Conservation (phyloP, 2,329 filamentous ascomycete species). For the Fusarium azukiicola region DNA sequence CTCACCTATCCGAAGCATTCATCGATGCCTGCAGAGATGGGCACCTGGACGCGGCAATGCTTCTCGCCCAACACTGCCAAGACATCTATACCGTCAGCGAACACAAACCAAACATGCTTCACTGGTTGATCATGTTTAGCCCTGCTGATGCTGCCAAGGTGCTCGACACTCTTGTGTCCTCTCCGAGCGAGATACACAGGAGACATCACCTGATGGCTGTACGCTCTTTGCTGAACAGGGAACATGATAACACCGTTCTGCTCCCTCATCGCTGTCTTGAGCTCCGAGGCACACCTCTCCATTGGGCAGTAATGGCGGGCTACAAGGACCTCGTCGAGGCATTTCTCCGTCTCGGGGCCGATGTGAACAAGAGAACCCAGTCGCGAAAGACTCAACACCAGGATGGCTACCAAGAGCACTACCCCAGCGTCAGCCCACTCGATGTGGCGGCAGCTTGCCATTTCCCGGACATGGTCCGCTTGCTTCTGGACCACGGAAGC, state of each 20-base stretch:
- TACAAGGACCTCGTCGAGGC: constrained; percentile 11
- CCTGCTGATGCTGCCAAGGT: background rate
- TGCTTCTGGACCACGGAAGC: constrained; percentile 12
- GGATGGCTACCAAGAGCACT: constrained; percentile 8
- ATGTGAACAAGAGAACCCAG: constrained; percentile 9
- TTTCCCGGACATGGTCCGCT: background rate
- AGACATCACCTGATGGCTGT: background rate
- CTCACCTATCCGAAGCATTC: background rate
- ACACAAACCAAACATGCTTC: background rate
- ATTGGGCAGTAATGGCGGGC: constrained; percentile 17
- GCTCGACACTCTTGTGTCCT: background rate
- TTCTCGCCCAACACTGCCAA: background rate
- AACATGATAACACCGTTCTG: background rate
- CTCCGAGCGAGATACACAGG: too few species aligned
- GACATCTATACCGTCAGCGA: background rate
- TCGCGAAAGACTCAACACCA: background rate
- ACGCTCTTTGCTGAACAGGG: background rate
- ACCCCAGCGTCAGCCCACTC: constrained; percentile 7
- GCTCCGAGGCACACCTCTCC: constrained; percentile 9
- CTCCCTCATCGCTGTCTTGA: constrained; percentile 21
- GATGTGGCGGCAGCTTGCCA: constrained; percentile 16
- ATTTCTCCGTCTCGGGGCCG: background rate
- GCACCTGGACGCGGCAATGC: background rate
- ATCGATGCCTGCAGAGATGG: constrained; percentile 19
- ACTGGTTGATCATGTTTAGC: constrained; percentile 27